Evolutionary conservation across 495 filamentous ascomycete species (phyloP).

Genomic region (Xylona heveae): DNA sequence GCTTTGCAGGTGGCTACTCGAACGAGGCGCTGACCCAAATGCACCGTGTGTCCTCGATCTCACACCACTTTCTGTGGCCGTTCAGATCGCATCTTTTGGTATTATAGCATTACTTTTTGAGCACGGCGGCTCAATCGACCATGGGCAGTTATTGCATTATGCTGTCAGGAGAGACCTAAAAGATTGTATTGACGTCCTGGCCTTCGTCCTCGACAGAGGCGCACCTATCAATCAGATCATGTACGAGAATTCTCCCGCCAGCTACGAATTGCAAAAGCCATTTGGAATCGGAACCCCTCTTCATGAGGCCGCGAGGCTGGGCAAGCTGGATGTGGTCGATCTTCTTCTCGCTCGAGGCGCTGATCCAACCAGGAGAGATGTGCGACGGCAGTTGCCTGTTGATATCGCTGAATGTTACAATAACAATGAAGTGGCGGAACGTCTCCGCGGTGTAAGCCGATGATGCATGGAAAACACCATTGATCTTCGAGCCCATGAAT

Average conservation of each 20-base stretch:
- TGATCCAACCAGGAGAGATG: too few species aligned
- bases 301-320: not conserved
- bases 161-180: not conserved
- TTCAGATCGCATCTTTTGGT: not conserved
- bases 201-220: not conserved
- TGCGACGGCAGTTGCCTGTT: too few species aligned
- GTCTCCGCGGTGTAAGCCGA: too few species aligned
- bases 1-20: not conserved
- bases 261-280: not conserved
- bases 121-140: not conserved
- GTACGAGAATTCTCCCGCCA: not conserved
- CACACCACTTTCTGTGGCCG: not conserved
- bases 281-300: constrained; percentile 1
- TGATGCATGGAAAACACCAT: too few species aligned
- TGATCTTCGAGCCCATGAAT: too few species aligned
- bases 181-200: not conserved
- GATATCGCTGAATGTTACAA: too few species aligned
- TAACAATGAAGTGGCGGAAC: too few species aligned
- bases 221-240: constrained; percentile 1
- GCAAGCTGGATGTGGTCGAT: not conserved
- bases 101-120: constrained; percentile 1
- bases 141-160: not conserved
- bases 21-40: not conserved
- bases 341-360: too few species aligned
- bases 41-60: not conserved